Percentiles rank a stretch among this genome's conserved stretches.
phyloP scores from a whole-genome alignment of 768 basidiomycete genomes.

The Tylopilus sp. region DNA sequence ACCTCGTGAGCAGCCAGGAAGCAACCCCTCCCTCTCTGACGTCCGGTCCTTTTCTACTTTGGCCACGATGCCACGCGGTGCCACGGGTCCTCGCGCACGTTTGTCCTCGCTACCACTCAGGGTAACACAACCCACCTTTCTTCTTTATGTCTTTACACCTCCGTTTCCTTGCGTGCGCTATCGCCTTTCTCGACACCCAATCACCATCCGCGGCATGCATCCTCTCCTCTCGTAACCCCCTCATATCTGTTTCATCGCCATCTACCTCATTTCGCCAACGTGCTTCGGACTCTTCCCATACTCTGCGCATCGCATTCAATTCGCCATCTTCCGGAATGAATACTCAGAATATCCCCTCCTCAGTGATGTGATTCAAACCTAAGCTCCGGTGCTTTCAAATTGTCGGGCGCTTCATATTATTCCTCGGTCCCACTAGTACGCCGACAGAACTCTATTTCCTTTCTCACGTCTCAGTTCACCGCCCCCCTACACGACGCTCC shows the following conservation, averaged over 20 bases:
- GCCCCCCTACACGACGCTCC: neutral
- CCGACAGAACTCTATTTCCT: constrained; percentile 15
- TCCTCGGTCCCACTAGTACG: neutral
- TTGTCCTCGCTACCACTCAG: constrained; percentile 25
- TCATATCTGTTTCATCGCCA: constrained; percentile 8
- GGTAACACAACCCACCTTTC: neutral
- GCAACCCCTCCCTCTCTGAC: constrained; percentile 6
- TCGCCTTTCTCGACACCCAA: constrained; percentile 18
- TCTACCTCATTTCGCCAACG: constrained; percentile 12
- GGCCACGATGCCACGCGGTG: constrained; percentile 26
- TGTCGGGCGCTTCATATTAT: constrained; percentile 4
- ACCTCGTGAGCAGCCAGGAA: constrained; percentile 20
- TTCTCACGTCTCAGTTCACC: constrained; percentile 10
- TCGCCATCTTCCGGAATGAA: constrained; percentile 5
- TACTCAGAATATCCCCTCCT: neutral
- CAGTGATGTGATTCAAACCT: neutral
- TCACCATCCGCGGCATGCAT: constrained; percentile 25
- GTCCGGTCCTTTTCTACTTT: constrained; percentile 24
- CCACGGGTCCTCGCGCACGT: constrained; percentile 36
- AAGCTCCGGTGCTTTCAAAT: constrained; percentile 25
- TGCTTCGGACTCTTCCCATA: constrained; percentile 10
- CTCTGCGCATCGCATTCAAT: neutral
- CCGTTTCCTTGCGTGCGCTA: constrained; percentile 7
- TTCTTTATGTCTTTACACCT: constrained; percentile 4
- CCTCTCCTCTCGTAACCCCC: constrained; percentile 16